Conservation (phyloP, 306 rosid species). For the Quercus aquifolioides region DNA sequence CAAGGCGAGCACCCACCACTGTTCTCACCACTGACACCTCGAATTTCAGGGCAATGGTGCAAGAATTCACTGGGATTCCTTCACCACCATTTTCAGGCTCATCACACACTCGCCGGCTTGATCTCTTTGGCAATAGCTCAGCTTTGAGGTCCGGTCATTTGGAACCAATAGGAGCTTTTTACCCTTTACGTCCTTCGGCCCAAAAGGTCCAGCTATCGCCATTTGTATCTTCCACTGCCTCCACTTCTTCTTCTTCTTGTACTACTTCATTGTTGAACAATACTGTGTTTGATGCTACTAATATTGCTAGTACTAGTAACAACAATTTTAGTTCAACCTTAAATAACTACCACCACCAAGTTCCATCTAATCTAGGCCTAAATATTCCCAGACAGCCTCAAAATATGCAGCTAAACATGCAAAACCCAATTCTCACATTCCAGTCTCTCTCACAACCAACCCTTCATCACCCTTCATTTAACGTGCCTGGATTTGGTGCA, state of each 20-base stretch:
- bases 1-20: conserved; percentile 87
- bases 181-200: conserved; percentile 62
- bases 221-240: conserved; percentile 28
- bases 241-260: neutral
- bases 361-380: conserved; percentile 30
- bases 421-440: conserved; percentile 40
- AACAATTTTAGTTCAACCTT: conserved; percentile 5
- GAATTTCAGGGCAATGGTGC: conserved; percentile 95
- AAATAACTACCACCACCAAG: conserved; percentile 37
- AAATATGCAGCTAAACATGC: conserved; percentile 39
- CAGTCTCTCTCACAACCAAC: conserved; percentile 23
- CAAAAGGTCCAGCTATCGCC: conserved; percentile 44
- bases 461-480: conserved; percentile 24
- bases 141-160: conserved; percentile 30
- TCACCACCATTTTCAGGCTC: conserved; percentile 74
- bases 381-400: conserved; percentile 15
- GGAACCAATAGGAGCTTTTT: conserved; percentile 23
- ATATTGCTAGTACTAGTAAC: neutral
- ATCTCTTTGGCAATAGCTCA: conserved; percentile 52
- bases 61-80: conserved; percentile 92
- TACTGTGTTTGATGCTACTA: conserved; percentile 35
- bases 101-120: conserved; percentile 58
- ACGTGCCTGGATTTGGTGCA: conserved; percentile 21
- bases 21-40: conserved; percentile 90
- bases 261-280: conserved; percentile 35